A percentile compares a stretch with the other conserved stretches of the same genome.
Conservation (phyloP, 164 flowering plant genomes). For the Berberis vulgaris region DNA sequence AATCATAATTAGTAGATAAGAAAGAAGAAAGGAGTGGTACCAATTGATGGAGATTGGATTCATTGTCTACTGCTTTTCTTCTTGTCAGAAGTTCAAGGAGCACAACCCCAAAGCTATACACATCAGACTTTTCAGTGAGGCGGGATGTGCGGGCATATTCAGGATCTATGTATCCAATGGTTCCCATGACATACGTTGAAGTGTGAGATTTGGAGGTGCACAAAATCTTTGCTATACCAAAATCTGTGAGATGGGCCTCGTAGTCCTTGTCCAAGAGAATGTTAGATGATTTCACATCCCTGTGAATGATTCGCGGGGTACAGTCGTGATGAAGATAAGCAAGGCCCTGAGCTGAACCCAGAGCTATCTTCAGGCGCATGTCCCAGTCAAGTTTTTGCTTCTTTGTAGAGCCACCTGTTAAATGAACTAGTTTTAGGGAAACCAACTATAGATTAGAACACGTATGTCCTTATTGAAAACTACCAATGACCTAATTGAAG, state of each 20-base stretch:
- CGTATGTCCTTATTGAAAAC: background rate
- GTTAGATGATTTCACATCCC: slow-evolving; percentile 95
- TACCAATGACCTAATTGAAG: too few relatives aligned
- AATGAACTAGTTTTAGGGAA: background rate
- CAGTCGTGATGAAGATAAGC: slow-evolving; percentile 97
- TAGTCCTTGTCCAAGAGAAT: slow-evolving; percentile 80
- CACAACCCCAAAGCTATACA: slow-evolving; percentile 90
- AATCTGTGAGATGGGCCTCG: slow-evolving; percentile 94
- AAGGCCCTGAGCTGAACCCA: slow-evolving; percentile 91
- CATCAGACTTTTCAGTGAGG: slow-evolving; percentile 75
- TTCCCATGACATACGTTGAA: background rate
- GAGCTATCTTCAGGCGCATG: slow-evolving; percentile 69
- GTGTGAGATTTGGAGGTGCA: slow-evolving; percentile 17
- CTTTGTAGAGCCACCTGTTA: slow-evolving; percentile 48
- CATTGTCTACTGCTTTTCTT: slow-evolving; percentile 89
- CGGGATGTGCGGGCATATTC: background rate
- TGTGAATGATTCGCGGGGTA: slow-evolving; percentile 85
- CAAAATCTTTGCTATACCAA: slow-evolving; percentile 90
- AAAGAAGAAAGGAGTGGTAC: slow-evolving; percentile 25
- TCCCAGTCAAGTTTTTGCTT: slow-evolving; percentile 90
- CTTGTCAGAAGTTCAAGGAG: slow-evolving; percentile 91
- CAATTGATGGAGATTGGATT: slow-evolving; percentile 88
- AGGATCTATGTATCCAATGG: background rate
- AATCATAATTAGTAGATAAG: background rate
- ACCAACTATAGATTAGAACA: background rate